Evolutionary conservation across 768 basidiomycete genomes (phyloP), one percentile per base, ranked within the genome.

Genomic region (Panellus pusillus): DNA sequence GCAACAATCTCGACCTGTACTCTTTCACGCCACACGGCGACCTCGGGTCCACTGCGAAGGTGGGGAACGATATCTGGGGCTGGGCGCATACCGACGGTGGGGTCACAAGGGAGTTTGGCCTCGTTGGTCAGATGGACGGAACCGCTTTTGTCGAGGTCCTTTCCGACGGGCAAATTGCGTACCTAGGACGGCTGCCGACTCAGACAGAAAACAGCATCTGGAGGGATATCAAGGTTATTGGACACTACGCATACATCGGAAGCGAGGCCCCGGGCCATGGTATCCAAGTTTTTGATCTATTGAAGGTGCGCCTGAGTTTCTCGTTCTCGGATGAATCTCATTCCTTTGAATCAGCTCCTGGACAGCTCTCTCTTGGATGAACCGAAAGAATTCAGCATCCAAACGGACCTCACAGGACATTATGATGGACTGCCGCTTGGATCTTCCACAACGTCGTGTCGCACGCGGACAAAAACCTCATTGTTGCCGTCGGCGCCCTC

Each of bases 361-460:
- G 40, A 55, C 15, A 55, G 52, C 28, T 57, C 47, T n/a, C 49
- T 60, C 42, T 11, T 40, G 19, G 44, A 59, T 12, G 50, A 51
- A 43, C 64, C 66, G 9, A 68, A 62, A 55, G 49, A 58, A 32
- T 58, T 54, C 39, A 61, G 62, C 24, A 67, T 67, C 35, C 47
- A 65, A 24, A 58, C 58, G 4, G 62, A 58, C 36, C 55, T 62
- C 14, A 66, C 61, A 12, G 52, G 39, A 27, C 52, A 46, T 18
- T 58, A 58, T 52, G 57, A 58, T n/a, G 66, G 58, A 7, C 62
- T 69, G 15, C 68, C 68, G 8, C 38, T 58, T 20, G 68, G 68
- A 12, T 60, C 66, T n/a, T 63, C 66, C 68, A 69, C 55, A 69
- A 69, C 44, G 57, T 69, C 18, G 68, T 69, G 41, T 50, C 64